Evolutionary conservation across 2,329 filamentous ascomycete genomes (phyloP).

Genomic region (Ilyonectria sp.): DNA sequence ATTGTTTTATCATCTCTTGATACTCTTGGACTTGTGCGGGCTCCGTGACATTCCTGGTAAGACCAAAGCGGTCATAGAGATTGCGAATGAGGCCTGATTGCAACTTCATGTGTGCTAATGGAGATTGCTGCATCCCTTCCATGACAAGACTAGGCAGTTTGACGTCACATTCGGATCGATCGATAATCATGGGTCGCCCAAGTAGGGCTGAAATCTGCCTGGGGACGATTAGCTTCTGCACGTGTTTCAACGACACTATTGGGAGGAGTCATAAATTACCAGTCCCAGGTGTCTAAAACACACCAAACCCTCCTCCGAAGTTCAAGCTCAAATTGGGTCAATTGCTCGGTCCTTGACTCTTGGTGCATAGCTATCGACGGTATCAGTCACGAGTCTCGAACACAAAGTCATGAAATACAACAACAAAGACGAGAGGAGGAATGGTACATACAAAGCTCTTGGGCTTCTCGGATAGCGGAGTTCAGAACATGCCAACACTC

Average conservation of each 20-base stretch:
- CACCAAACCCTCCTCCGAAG: slow-evolving; percentile 56
- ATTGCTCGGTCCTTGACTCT: slow-evolving; percentile 45
- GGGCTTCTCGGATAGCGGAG: slow-evolving; percentile 54
- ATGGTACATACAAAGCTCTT: slow-evolving; percentile 50
- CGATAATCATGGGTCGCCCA: slow-evolving; percentile 53
- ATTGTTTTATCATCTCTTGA: slow-evolving; percentile 56
- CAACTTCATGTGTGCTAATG: slow-evolving; percentile 55
- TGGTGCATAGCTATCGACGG: slow-evolving; percentile 49
- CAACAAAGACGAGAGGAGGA: neutral
- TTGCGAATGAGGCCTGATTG: slow-evolving; percentile 53
- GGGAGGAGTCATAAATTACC: slow-evolving; percentile 42
- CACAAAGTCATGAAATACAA: no score
- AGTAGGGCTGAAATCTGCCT: slow-evolving; percentile 56
- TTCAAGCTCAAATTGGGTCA: slow-evolving; percentile 55
- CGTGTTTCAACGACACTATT: neutral
- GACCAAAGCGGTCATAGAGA: slow-evolving; percentile 51
- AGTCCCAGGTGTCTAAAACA: slow-evolving; percentile 57
- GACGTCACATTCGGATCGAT: slow-evolving; percentile 52
- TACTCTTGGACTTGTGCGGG: slow-evolving; percentile 53
- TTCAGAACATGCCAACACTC: slow-evolving; percentile 57
- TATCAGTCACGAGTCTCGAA: slow-evolving; percentile 18
- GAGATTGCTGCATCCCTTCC: slow-evolving; percentile 52
- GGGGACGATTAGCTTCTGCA: slow-evolving; percentile 6
- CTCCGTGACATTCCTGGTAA: slow-evolving; percentile 47
- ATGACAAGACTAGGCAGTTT: slow-evolving; percentile 52